Base-by-base conservation (phyloP, 2,329 filamentous ascomycete species). In the Podosphaera leucotricha region DNA sequence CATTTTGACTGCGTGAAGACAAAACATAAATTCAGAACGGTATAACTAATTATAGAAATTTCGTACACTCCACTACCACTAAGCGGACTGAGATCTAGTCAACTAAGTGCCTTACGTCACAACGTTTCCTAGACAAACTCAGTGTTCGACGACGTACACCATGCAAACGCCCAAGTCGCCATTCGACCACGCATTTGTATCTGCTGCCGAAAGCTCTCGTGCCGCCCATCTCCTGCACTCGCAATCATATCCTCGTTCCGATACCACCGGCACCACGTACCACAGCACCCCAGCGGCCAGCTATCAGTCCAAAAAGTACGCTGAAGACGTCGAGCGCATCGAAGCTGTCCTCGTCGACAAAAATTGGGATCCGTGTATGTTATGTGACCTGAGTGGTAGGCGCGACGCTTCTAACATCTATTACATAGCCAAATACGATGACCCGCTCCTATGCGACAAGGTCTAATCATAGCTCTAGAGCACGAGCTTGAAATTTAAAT, bases 231-330 rank as follows among this genome's bases (percentile, higher is more conserved):
- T 42, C n/a, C 30, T 39, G 8, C 46, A 39, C 16, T 21, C 6
- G 3, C 15, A 13, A 21, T 20, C 16, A n/a, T 21, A 28, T 38
- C 46, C 46, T 4, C 22, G 22, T 8, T 24, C 22, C 15, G 43
- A 48, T 18, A 44, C 22, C 37, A 43, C 4, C 8, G 22, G 22
- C 4, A 8, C 22, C 22, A 24, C 22, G 22, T 8, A 55, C 44
- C 41, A 46, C 35, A 52, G 55, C 53, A 50, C 52, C 52, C 52
- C 52, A 46, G 60, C 30, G 58, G 65, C 64, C 39, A 59, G 60
- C 7, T 75, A 70, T 69, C 63, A 62, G 50, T 71, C 63, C 48
- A 70, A 68, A 56, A 72, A 71, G 52, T 66, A 68, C 4, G 56
- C 65, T 48, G 71, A 75, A 47, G 72, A 75, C 44, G 67, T 63